A percentile compares a stretch with the other conserved stretches of the same genome.
Conservation (phyloP, 805 yeast species). For the Debaryomyces hansenii region DNA sequence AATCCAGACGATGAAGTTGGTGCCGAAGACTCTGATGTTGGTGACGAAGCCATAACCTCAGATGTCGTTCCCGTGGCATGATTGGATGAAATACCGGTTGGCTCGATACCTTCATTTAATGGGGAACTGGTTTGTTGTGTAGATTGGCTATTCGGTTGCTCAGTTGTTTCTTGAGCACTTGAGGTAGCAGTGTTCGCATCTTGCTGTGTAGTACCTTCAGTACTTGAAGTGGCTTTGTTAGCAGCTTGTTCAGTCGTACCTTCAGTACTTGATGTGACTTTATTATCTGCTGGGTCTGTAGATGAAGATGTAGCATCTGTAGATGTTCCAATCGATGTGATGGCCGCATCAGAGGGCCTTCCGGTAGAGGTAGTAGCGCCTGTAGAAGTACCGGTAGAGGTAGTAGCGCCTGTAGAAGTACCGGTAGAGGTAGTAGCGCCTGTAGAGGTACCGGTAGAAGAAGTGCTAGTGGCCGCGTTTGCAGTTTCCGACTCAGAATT, state of each 20-base stretch:
- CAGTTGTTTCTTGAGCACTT: background rate
- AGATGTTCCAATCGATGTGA: background rate
- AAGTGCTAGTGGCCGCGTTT: background rate
- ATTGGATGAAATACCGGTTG: background rate
- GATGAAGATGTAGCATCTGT: background rate
- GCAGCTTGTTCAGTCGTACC: background rate
- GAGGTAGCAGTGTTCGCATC: background rate
- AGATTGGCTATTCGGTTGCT: background rate
- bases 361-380: background rate
- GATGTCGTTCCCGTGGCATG: slow-evolving; percentile 1
- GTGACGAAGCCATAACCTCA: background rate
- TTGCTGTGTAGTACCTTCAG: background rate
- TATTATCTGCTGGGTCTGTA: background rate
- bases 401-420: background rate
- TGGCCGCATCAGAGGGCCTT: background rate
- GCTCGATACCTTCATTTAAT: background rate
- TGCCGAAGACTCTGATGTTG: slow-evolving; percentile 1
- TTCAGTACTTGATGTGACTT: background rate
- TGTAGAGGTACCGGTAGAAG: background rate
- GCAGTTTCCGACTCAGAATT: background rate
- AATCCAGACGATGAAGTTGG: background rate
- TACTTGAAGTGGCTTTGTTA: background rate
- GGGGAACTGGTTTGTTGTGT: slow-evolving; percentile 2
- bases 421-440: background rate
- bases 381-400: background rate